Evolutionary conservation across 2,329 filamentous ascomycete genomes (phyloP), one percentile per base, ranked within the genome.

Genomic region (Lecanicillium sp.): DNA sequence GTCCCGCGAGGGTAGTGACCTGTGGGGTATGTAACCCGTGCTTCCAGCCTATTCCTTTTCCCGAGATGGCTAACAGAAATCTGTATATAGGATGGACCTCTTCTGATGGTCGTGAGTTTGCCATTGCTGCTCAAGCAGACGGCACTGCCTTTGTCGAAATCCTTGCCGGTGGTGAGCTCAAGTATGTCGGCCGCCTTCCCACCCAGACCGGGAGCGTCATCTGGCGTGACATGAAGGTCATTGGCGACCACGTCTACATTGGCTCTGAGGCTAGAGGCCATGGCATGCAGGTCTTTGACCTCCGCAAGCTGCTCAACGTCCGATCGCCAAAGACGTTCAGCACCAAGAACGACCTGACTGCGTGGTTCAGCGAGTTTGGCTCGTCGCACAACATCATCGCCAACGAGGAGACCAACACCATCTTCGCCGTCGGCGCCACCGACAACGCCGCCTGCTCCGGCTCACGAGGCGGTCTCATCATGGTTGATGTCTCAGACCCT

Each of bases 221-320:
- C 10, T 66, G 63, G 63, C 53, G 62, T 12, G 63, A 66, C 45
- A 64, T 66, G 49, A 58, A 59, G 34, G 61, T 63, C 14, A 60
- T 59, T 20, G 54, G 49, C 20, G 45, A 60, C 48, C 49, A 52
- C 37, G 53, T 50, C 42, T 56, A 64, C 43, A 62, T 66, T 25
- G 63, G 63, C 7, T 57, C 58, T 29, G 63, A 66, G 46, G 66
- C 72, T 1, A 43, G 47, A 6, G 53, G 59, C 39, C 77, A 81
- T 50, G 71, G 72, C 35, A 64, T 81, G 17, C 77, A 81, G 53
- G 70, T 81, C 51, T 81, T 81, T 46, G 76, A 81, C 51, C 65
- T 79, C 64, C 72, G 60, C 48, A 78, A 58, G 60, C 62, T 77
- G 3, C 48, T 72, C 34, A 56, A 68, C 49, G 58, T 63, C 1